Evolutionary conservation across 1,139 yeast species (phyloP).

Genomic region (Hyphopichia khmerensis): DNA sequence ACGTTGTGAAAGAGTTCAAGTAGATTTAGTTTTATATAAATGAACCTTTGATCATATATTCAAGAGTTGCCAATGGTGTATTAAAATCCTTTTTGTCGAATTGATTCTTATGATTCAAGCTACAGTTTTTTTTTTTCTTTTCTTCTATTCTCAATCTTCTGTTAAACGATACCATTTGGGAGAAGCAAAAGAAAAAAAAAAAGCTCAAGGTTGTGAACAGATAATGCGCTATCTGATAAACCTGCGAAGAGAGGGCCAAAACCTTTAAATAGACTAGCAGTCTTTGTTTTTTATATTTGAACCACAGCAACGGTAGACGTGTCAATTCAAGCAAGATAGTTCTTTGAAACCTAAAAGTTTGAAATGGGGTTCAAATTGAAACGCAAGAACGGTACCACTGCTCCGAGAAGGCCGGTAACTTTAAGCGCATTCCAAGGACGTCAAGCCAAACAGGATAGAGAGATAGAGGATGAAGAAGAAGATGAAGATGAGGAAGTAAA

Average conservation of each 20-base stretch:
- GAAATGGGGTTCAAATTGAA: not conserved
- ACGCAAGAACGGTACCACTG: not conserved
- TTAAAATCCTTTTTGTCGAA: not conserved
- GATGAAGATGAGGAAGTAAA: constrained; percentile 1
- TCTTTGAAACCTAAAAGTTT: too few relatives aligned
- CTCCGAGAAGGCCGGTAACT: not conserved
- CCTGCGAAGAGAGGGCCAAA: too few relatives aligned
- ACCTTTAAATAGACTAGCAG: not conserved
- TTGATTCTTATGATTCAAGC: not conserved
- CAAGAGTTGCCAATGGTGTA: not conserved
- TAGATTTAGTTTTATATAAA: too few relatives aligned
- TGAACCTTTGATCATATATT: not conserved
- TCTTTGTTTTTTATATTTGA: too few relatives aligned
- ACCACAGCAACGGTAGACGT: too few relatives aligned
- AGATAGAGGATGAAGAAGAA: not conserved
- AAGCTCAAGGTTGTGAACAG: too few relatives aligned
- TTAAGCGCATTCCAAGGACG: not conserved
- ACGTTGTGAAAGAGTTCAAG: too few relatives aligned
- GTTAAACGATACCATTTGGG: too few relatives aligned
- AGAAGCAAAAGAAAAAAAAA: not conserved
- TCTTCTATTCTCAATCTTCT: not conserved
- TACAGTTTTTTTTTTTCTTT: not conserved
- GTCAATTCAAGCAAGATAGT: too few relatives aligned
- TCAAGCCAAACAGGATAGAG: not conserved
- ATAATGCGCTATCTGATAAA: not conserved